These are phyloP conservation scores for Nematocida parisii DNA, from an alignment of 371 early-diverging fungal species.

Conservation along the genomic window DNA sequence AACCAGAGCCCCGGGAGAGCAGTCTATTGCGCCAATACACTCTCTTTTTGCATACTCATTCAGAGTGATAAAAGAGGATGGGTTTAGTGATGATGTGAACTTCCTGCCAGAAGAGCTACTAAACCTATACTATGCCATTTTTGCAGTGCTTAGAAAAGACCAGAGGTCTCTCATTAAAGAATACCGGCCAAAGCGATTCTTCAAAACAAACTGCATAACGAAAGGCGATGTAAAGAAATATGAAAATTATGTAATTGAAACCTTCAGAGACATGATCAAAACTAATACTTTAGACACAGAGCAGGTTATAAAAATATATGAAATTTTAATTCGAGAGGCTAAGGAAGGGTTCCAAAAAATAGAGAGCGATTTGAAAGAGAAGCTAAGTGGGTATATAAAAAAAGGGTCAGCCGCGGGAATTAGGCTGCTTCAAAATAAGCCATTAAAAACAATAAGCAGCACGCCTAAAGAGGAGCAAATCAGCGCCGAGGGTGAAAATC, in stretches of 20 bases:
- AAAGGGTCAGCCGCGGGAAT: too few relatives aligned
- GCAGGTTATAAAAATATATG: constrained; percentile 68
- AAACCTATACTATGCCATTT: constrained; percentile 66
- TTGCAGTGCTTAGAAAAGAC: constrained; percentile 61
- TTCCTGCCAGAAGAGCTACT: constrained; percentile 70
- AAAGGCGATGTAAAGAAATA: constrained; percentile 67
- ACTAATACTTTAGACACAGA: constrained; percentile 55
- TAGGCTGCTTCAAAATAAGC: background rate
- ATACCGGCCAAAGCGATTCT: constrained; percentile 67
- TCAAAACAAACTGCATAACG: constrained; percentile 68
- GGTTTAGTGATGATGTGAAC: constrained; percentile 69
- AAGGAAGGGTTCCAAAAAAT: constrained; percentile 50
- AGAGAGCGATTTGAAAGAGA: constrained; percentile 46
- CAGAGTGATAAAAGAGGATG: constrained; percentile 67
- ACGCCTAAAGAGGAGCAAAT: background rate
- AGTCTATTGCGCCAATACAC: constrained; percentile 62
- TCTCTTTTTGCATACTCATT: constrained; percentile 68
- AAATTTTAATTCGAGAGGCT: constrained; percentile 64
- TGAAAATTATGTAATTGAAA: constrained; percentile 63
- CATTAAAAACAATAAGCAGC: background rate
- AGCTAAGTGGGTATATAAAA: background rate
- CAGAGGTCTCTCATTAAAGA: constrained; percentile 62
- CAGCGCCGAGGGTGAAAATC: background rate
- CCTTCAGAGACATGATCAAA: constrained; percentile 64
- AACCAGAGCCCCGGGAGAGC: constrained; percentile 40